A percentile compares a stretch with the other conserved stretches of the same genome.
Conservation (phyloP, 1,284 basidiomycete species). For the Omphalotus olearius region DNA sequence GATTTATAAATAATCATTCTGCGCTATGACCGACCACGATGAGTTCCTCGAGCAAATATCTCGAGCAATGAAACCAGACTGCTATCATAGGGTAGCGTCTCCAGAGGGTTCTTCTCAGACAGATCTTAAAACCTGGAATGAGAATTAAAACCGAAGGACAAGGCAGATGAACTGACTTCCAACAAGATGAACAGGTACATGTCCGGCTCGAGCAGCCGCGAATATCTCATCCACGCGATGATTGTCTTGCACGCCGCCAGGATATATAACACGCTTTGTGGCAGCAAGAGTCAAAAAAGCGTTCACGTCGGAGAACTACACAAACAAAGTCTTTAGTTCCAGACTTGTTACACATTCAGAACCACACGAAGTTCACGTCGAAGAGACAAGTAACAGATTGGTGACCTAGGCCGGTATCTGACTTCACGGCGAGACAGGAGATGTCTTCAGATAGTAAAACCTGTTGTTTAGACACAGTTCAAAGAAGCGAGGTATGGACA, state of each 20-base stretch:
- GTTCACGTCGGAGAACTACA: constrained; percentile 78
- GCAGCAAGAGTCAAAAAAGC: constrained; percentile 77
- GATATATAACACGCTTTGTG: constrained; percentile 60
- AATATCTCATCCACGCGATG: constrained; percentile 62
- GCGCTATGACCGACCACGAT: constrained; percentile 53
- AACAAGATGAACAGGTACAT: constrained; percentile 67
- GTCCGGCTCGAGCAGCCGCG: constrained; percentile 64
- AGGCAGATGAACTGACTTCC: constrained; percentile 52
- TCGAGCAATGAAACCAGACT: constrained; percentile 58
- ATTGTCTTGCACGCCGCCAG: constrained; percentile 55
- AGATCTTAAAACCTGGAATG: constrained; percentile 44
- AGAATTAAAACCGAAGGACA: neutral
- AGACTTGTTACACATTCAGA: neutral
- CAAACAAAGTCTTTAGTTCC: neutral
- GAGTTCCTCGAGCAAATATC: constrained; percentile 63
- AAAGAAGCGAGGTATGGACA: neutral
- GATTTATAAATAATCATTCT: too few species aligned
- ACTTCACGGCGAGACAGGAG: constrained; percentile 58
- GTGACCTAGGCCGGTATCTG: constrained; percentile 9
- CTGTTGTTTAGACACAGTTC: constrained; percentile 29
- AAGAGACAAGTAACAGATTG: constrained; percentile 56
- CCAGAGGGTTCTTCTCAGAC: constrained; percentile 76
- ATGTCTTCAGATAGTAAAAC: constrained; percentile 57
- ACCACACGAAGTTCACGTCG: constrained; percentile 48
- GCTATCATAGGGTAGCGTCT: constrained; percentile 57